Percentiles rank a stretch among this genome's conserved stretches.
These are phyloP conservation scores for Pleurotus eryngii DNA, from an alignment of 768 basidiomycete genomes.

Conservation along the genomic window DNA sequence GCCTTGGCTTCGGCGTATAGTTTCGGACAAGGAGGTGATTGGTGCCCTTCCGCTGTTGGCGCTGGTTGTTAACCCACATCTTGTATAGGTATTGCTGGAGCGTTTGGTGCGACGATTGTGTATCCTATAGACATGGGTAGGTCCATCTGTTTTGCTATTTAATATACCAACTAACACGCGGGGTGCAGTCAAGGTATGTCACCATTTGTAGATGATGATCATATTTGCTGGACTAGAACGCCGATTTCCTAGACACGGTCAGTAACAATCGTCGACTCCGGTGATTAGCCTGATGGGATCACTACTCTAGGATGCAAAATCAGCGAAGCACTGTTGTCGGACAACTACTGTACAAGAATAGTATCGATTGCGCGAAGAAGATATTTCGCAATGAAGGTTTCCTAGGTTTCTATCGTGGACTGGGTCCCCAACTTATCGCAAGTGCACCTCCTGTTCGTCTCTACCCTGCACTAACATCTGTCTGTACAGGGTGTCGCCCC, in stretches of 20 bases:
- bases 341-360: conserved; percentile 95
- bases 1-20: conserved; percentile 76
- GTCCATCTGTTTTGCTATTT: conserved; percentile 22
- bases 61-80: conserved; percentile 12
- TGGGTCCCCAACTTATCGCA: conserved; percentile 92
- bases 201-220: background rate
- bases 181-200: conserved; percentile 66
- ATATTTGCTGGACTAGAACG: conserved; percentile 1
- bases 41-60: background rate
- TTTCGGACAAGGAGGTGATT: conserved; percentile 79
- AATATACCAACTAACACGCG: conserved; percentile 10
- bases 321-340: conserved; percentile 96
- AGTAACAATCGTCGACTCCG: conserved; percentile 8
- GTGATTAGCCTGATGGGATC: background rate
- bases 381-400: conserved; percentile 95
- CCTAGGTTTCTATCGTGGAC: conserved; percentile 93
- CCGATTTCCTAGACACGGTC: conserved; percentile 53
- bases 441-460: conserved; percentile 15
- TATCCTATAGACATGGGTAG: conserved; percentile 93
- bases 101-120: conserved; percentile 94
- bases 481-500: conserved; percentile 85
- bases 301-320: conserved; percentile 80
- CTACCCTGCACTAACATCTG: background rate
- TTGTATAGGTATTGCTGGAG: conserved; percentile 79
- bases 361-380: conserved; percentile 88